A percentile compares a stretch with the other conserved stretches of the same genome.
Conservation (phyloP, 305 asterid species). For the Ilex paraguariensis region DNA sequence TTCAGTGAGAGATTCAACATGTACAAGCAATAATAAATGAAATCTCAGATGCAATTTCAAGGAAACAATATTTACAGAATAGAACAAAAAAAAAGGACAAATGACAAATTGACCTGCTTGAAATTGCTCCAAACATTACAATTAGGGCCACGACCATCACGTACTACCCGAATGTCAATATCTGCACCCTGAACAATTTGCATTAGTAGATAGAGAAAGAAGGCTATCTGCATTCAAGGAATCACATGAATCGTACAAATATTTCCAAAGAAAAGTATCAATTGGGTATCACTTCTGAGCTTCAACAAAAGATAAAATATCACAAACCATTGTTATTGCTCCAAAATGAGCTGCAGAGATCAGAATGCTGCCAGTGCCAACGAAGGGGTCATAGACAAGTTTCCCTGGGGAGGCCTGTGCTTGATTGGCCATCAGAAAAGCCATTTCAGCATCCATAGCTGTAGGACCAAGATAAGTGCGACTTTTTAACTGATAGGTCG, state of each 20-base stretch:
- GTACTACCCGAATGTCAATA: conserved; percentile 97
- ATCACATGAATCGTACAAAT: no score
- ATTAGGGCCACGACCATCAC: conserved; percentile 99
- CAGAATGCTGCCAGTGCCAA: conserved; percentile 97
- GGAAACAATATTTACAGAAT: no score
- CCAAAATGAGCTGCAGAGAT: conserved; percentile 99
- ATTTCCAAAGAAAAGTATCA: no score
- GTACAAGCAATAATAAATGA: no score
- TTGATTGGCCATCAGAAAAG: conserved; percentile 97
- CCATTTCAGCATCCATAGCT: conserved; percentile 99
- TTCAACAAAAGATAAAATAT: conserved; percentile 12
- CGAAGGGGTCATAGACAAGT: conserved; percentile 95
- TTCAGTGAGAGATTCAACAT: no score
- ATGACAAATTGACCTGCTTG: conserved; percentile 61
- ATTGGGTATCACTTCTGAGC: not conserved
- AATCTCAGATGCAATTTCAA: no score
- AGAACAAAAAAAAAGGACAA: not conserved
- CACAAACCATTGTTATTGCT: conserved; percentile 94
- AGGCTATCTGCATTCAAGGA: no score
- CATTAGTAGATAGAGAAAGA: conserved; percentile 17
- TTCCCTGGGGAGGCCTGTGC: conserved; percentile 85
- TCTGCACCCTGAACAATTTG: conserved; percentile 85
- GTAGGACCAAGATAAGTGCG: conserved; percentile 98
- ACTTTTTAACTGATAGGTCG: conserved; percentile 89
- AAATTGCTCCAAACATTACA: conserved; percentile 99